A percentile compares a stretch with the other conserved stretches of the same genome.
phyloP scores from a whole-genome alignment of 352 stramenopile species.

The Globisporangium carolinianum region DNA sequence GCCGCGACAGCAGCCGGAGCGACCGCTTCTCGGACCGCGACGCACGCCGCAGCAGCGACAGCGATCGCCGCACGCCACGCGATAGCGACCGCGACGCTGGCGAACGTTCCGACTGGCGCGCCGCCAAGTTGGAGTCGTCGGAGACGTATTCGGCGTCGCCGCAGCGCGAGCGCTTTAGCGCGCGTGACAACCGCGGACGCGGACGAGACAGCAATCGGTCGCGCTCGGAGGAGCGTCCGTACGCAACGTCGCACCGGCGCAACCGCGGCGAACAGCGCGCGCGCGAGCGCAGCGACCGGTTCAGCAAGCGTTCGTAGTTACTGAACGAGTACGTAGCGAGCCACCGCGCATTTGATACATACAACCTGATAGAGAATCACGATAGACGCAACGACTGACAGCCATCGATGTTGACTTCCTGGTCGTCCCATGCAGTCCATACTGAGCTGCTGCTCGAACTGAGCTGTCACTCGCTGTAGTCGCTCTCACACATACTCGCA shows the following conservation, averaged over 20 bases:
- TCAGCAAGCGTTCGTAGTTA: slow-evolving; percentile 5
- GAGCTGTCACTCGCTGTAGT: not conserved
- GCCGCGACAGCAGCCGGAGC: slow-evolving; percentile 4
- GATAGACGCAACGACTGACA: not conserved
- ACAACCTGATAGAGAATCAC: no score
- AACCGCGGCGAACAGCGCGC: slow-evolving; percentile 11
- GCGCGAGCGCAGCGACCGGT: slow-evolving; percentile 10
- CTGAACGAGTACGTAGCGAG: not conserved
- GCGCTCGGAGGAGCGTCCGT: not conserved
- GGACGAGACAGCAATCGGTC: not conserved
- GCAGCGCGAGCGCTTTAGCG: not conserved
- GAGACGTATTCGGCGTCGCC: not conserved
- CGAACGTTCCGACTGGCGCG: slow-evolving; percentile 1
- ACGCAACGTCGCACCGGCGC: slow-evolving; percentile 10
- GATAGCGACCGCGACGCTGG: not conserved
- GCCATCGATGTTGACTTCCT: no score
- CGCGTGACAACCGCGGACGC: not conserved
- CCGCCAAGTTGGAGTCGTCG: not conserved
- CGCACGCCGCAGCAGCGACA: not conserved
- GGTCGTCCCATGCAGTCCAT: no score
- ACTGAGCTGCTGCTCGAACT: no score
- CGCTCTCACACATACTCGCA: not conserved
- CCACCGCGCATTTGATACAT: no score
- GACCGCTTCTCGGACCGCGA: not conserved
- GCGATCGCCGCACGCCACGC: not conserved